A percentile compares a stretch with the other conserved stretches of the same genome.
Evolutionary conservation across 1,139 yeast genomes (phyloP).

Genomic region (Diutina sp.): DNA sequence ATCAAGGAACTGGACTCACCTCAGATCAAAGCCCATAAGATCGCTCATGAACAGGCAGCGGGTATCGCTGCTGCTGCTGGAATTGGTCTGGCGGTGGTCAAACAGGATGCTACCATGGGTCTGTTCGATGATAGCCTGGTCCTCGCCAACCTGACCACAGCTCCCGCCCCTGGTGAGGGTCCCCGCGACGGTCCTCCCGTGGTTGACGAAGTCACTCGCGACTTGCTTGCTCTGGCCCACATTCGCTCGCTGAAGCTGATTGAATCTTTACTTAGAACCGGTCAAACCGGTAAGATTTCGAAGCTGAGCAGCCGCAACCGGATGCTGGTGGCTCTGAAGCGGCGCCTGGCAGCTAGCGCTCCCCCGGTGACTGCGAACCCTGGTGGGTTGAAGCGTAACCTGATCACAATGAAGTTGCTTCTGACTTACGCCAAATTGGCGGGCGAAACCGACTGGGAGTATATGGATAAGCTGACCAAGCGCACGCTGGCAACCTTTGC

Average conservation of each 20-base stretch:
- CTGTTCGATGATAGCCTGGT: background rate
- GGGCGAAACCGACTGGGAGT: constrained; percentile 57
- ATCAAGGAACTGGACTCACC: background rate
- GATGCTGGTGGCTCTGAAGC: background rate
- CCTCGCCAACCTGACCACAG: background rate
- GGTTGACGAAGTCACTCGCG: background rate
- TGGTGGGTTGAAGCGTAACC: constrained; percentile 45
- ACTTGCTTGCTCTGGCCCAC: background rate
- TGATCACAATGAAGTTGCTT: constrained; percentile 55
- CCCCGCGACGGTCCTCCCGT: constrained; percentile 1
- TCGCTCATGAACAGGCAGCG: constrained; percentile 1
- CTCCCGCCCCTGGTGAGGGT: background rate
- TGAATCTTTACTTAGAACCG: background rate
- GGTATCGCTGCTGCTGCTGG: constrained; percentile 1
- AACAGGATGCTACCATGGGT: background rate
- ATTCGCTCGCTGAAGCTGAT: constrained; percentile 1
- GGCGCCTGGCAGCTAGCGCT: background rate
- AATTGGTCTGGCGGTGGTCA: constrained; percentile 1
- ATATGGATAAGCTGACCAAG: constrained; percentile 59
- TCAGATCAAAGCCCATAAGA: background rate
- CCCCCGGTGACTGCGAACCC: constrained; percentile 5
- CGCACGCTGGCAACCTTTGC: constrained; percentile 73
- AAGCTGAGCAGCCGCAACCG: background rate
- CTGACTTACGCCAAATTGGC: constrained; percentile 62
- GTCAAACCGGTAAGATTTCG: background rate